phyloP scores from a whole-genome alignment of 1,284 basidiomycete genomes.

The Puccinia hordei region DNA sequence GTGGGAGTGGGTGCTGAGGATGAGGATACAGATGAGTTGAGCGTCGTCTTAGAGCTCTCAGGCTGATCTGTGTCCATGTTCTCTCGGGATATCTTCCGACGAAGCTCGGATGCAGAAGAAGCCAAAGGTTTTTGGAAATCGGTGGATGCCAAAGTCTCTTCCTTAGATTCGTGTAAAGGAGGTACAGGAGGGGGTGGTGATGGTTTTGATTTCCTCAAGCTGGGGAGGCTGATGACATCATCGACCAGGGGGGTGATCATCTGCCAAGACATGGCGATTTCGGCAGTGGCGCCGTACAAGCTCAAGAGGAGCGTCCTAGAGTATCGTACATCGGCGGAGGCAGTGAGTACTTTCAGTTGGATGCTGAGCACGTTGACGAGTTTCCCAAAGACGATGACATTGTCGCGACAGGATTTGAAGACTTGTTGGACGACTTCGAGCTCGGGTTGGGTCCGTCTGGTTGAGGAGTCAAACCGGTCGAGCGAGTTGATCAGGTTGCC shows the following conservation, averaged over 20 bases:
- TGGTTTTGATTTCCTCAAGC: too few relatives aligned
- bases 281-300: constrained; percentile 85
- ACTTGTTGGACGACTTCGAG: constrained; percentile 72
- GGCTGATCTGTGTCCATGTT: too few relatives aligned
- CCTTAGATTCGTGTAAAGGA: constrained; percentile 54
- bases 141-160: constrained; percentile 52
- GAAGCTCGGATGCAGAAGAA: constrained; percentile 40
- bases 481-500: constrained; percentile 80
- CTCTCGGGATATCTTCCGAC: not conserved
- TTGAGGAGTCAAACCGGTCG: constrained; percentile 86
- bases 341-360: too few relatives aligned
- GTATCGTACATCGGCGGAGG: constrained; percentile 80
- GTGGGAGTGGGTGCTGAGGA: too few relatives aligned
- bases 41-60: too few relatives aligned
- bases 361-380: too few relatives aligned
- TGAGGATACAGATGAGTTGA: too few relatives aligned
- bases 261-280: constrained; percentile 84
- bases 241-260: constrained; percentile 74
- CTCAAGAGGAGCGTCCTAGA: constrained; percentile 83
- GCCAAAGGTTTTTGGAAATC: not conserved
- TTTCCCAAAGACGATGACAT: too few relatives aligned
- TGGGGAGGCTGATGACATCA: constrained; percentile 68
- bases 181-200: constrained; percentile 41
- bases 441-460: constrained; percentile 69
- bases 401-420: constrained; percentile 80